Conservation (phyloP, 2,329 filamentous ascomycete genomes). For the Xylaria sp. region DNA sequence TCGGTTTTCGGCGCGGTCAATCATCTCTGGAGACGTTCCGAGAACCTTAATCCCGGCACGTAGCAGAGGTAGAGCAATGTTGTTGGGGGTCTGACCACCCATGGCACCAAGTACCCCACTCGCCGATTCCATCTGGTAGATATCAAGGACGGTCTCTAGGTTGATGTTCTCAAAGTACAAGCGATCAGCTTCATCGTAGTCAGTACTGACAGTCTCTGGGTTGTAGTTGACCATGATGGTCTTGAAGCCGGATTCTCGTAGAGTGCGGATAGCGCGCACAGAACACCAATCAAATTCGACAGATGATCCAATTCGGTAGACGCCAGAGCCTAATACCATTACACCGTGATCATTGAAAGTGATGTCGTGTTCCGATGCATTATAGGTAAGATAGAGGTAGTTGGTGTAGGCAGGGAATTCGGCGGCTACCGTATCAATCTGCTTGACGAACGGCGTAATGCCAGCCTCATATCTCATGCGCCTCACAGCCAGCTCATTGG, state of each 20-base stretch:
- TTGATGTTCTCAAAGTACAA: conserved; percentile 98
- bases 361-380: conserved; percentile 84
- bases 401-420: conserved; percentile 96
- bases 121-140: conserved; percentile 85
- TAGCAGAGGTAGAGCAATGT: conserved; percentile 89
- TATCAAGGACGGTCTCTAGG: conserved; percentile 87
- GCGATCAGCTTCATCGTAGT: conserved; percentile 92
- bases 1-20: conserved; percentile 94
- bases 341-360: conserved; percentile 86
- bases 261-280: conserved; percentile 88
- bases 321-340: conserved; percentile 95
- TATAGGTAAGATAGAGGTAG: conserved; percentile 96
- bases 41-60: conserved; percentile 90
- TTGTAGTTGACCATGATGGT: conserved; percentile 87
- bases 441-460: conserved; percentile 90
- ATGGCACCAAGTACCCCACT: conserved; percentile 90
- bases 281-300: conserved; percentile 99
- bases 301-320: conserved; percentile 95
- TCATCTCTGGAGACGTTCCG: conserved; percentile 98
- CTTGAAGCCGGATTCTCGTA: conserved; percentile 84
- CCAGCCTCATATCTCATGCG: conserved; percentile 83
- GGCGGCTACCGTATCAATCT: conserved; percentile 97
- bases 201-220: conserved; percentile 86
- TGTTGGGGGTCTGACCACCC: conserved; percentile 97
- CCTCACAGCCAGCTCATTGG: conserved; percentile 90